Conservation (phyloP, 129 eudicot genomes). For the Erigeron canadensis region DNA sequence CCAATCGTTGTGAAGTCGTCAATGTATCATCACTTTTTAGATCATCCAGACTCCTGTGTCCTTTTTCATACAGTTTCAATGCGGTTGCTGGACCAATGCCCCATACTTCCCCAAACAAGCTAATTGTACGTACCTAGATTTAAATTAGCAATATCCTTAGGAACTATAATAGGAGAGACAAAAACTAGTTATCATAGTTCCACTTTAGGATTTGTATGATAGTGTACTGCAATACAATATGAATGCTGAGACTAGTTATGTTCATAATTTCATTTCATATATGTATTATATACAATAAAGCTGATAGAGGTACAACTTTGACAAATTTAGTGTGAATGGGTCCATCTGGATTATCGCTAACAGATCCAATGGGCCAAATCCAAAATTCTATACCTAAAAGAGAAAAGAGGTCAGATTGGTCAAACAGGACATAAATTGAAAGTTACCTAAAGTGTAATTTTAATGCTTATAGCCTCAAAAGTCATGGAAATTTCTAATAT, state of each 20-base stretch:
- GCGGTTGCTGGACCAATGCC: slow-evolving; percentile 98
- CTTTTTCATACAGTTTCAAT: slow-evolving; percentile 78
- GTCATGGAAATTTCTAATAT: not conserved
- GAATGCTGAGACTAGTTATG: slow-evolving; percentile 5
- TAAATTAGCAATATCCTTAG: not conserved
- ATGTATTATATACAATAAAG: not conserved
- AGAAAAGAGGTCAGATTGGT: not conserved
- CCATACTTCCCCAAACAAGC: slow-evolving; percentile 96
- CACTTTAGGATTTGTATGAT: not conserved
- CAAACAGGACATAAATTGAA: not conserved
- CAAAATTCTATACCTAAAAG: not conserved
- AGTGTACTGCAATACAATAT: not conserved
- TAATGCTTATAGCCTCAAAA: not conserved
- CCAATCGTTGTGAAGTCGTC: slow-evolving; percentile 74
- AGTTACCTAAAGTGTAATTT: not conserved
- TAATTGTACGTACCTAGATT: slow-evolving; percentile 68
- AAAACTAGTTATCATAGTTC: not conserved
- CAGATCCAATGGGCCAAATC: not conserved
- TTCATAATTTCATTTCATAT: not conserved
- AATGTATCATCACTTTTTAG: slow-evolving; percentile 59
- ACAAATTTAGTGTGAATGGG: not conserved
- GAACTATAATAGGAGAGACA: not conserved
- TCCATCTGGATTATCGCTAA: not conserved
- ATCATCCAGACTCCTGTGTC: slow-evolving; percentile 80
- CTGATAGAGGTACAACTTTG: not conserved